Evolutionary conservation across 2,329 filamentous ascomycete species (phyloP), one percentile per base, ranked within the genome.

Genomic region (Epichloe amarillans): DNA sequence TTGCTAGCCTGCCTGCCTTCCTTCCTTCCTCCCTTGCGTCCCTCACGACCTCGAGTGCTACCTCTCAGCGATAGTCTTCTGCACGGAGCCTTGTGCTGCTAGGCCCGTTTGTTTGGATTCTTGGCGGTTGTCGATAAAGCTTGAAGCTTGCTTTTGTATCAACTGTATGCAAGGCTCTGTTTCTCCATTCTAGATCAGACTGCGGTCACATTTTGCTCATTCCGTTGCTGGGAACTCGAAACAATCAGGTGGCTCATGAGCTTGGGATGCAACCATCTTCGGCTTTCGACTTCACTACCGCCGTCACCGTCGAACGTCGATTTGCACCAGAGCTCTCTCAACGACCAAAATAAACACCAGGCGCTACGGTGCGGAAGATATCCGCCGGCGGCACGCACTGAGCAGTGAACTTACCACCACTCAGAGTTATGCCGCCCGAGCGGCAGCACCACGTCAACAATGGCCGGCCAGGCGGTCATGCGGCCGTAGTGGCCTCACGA

Each of bases 381-480:
- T 17, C 43, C 46, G 46, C 42, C 30, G 52, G 49, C 43, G 52
- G 52, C 47, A 44, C 52, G 46, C 42, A 47, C 46, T 46, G 49
- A 46, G 52, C 41, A 43, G 49, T 47, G 49, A 47, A 33, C 19
- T 33, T 45, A 46, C 44, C 42, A 50, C 23, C 50, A 52, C 39
- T 47, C 46, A 51, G 52, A 51, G 52, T 41, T 49, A 53, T 53
- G 52, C 52, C 52, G 57, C 58, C 59, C 44, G 65, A 68, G 57
- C 63, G 64, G 54, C 64, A 61, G 49, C 63, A 63, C 50, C 62
- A 65, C 53, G 56, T 59, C 56, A 76, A 73, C 59, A 76, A 75
- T 68, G 71, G 69, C 56, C 69, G 66, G 50, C 61, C 66, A 48
- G 62, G 64, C 42, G 52, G 44, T 46, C 47, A 52, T 47, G 48